Base-by-base conservation (phyloP, 2,329 filamentous ascomycete species). In the Neonectria coccinea region DNA sequence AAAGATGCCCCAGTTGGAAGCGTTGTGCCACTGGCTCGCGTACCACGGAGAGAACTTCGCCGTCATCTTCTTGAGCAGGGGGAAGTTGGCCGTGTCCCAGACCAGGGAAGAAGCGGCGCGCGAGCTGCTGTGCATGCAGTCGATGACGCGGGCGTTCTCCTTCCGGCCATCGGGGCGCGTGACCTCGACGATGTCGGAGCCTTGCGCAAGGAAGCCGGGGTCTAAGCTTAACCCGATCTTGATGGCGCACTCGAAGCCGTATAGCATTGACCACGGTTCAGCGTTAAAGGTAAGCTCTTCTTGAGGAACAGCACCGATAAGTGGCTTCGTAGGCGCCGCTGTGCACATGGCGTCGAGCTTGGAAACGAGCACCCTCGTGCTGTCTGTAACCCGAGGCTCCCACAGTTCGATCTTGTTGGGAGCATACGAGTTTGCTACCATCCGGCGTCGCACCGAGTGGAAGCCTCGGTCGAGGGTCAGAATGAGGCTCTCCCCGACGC, bases 341-440 rank as follows among this genome's bases (percentile, higher is more conserved):
- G 31, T 82, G 58, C 82, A 82, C 31, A 72, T 75, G 39, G 68
- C 67, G 66, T 86, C 84, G 33, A 83, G 77, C 48, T 81, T 78
- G 16, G 70, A 75, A 51, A 85, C 75, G 25, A 86, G 73, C 16
- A 80, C 76, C n/a, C 78, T 73, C 0, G 79, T 77, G 72, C 85
- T 86, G 63, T 86, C 83, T 11, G 81, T 81, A 2, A 87, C 83
- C 65, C 86, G 86, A 73, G 81, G 80, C 64, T 86, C 84, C 84
- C 84, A 86, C 4, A 76, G 78, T 67, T 85, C 84, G 0, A 86
- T 79, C 65, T 86, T 86, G 74, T 84, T 84, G 54, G 84, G 68
- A 0, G 85, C 84, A 60, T 85, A 86, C 0, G 85, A 84, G 1
- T 79, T 79, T 1, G 83, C 81, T 2, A 87, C 81, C 2, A 87